Base-by-base conservation (phyloP, 768 basidiomycete genomes). In the Trametes coccinea region DNA sequence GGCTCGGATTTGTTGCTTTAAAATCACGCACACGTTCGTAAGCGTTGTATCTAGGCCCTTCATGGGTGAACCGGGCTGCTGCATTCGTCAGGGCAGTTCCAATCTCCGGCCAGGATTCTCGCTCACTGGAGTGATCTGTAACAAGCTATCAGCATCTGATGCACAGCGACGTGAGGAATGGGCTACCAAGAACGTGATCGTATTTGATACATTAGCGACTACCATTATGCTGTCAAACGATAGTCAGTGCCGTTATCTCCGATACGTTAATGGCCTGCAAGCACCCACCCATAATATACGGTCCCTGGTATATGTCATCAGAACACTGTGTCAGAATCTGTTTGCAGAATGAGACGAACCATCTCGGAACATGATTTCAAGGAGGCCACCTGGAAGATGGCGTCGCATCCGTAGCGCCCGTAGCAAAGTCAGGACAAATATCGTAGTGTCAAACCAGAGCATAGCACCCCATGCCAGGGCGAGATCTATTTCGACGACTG, bases 381-480 rank as follows among this genome's bases (percentile, higher is more conserved):
- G 53, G 30, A 66, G 46, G 3, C 59, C 56, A 2, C 59, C 65
- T 33, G 50, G 56, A 30, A 49, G 48, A 30, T 50, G 34, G 2
- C 48, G 50, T 11, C 55, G 59, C 54, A 66, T 53, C 3, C 52
- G 44, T 9, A 66, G 43, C 1, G 62, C 59, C 14, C 48, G 55
- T n/a, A 56, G 22, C 17, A 63, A 44, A 4, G 65, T 66, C 39
- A 63, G 22, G 3, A 56, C 29, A 13, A 66, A 63, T 30, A 66
- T 55, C 6, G 59, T 58, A 13, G 62, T 63, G 48, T 66, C 65
- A 47, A 63, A 66, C 55, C 50, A 60, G 11, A 66, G 44, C 59
- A 66, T 59, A 10, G 62, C 51, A 6, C 31, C n/a, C 65, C 65
- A 66, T 2, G 61, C 67, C n/a, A 54, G 13, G 1, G 55, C 60